Evolutionary conservation across 495 filamentous ascomycete species (phyloP), one percentile per base, ranked within the genome.

Genomic region (Xanthoparmelia taractica): DNA sequence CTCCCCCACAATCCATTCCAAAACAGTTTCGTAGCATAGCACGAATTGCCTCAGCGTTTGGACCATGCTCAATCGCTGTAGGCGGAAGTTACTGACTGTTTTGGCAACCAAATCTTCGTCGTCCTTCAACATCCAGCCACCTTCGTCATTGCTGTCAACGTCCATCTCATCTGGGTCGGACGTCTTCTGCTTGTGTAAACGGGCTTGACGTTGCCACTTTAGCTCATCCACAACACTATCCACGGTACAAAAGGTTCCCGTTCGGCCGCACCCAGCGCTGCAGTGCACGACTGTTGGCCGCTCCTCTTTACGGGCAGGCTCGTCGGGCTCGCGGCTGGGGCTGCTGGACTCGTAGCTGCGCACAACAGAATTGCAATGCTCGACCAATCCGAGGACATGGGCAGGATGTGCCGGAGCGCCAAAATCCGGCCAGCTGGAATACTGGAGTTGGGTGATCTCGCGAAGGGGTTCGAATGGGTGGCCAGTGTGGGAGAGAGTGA

Each of bases 11-110:
- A 92, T 74, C 94, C 94, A 98, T 74, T 97, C 94, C 48, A 96
- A 76, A 11, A 97, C 82, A 34, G 88, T 95, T 75, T 98, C 94
- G 72, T 98, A 98, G 71, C 94, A 98, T 45, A 98, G 82, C 60
- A 96, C 93, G 74, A 87, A 98, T 74, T 98, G 94, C 65, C 90
- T 83, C 65, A 98, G 77, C 67, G 88, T 96, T 75, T 98, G 94
- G 60, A 98, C 93, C 94, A 97, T 97, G 75, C 91, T 96, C 10
- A 96, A 74, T 62, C 94, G 78, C 75, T 98, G 95, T 11, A 78
- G 79, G 38, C 94, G 80, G 70, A 98, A 95, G 70, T 97, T 91
- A 66, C 90, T 86, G 7, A 98, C 93, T 0, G 91, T 92, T 70
- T 85, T 86, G 61, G 86, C 85, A 54, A 98, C 82, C 63, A 97